Evolutionary conservation across 106 monocot genomes (phyloP), one percentile per base, ranked within the genome.

Genomic region (Hemerocallis citrina): DNA sequence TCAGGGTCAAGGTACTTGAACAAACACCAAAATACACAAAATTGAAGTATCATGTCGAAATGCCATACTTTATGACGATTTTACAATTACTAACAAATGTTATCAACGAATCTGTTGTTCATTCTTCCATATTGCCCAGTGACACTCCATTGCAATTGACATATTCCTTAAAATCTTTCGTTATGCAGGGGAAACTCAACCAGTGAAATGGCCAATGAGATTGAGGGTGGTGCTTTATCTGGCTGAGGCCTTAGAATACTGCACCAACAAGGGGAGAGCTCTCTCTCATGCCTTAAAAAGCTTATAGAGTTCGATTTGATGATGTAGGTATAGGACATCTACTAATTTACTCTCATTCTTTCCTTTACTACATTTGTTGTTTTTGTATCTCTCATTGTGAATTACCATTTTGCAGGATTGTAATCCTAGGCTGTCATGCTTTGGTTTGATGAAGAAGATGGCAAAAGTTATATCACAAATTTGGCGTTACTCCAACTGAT

Each of bases 371-470:
- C 36, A 33, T 21, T 39, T 39, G 20, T 55, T 7, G 29, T 29
- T 49, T 67, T 50, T 34, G 23, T 36, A 34, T 61, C 32, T 69
- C 49, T 71, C 29, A 57, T 57, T 73, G 28, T 61, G 44, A 36
- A 46, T 51, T 50, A 62, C 6, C 49, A 39, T 67, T 57, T 54
- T 66, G 38, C 75, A 92, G 92, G 92, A 84, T 43, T 88, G 84
- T 55, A 79, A 88, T 62, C 88, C 92, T 14, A 84, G 92, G 55
- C 84, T 93, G 68, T 93, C 92, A 48, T 81, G 92, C 39, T 93
- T 88, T 74, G 92, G 92, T 28, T 57, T 92, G 58, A 93, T 93
- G 92, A 93, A 93, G 68, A 93, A 88, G 92, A 92, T 74, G 92
- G 92, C 12, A 93, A 93, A 81, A 93, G 92, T 56, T 93, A 93